Evolutionary conservation across 1,284 basidiomycete genomes (phyloP), one percentile per base, ranked within the genome.

Genomic region (Boletellus dicymbophilus): DNA sequence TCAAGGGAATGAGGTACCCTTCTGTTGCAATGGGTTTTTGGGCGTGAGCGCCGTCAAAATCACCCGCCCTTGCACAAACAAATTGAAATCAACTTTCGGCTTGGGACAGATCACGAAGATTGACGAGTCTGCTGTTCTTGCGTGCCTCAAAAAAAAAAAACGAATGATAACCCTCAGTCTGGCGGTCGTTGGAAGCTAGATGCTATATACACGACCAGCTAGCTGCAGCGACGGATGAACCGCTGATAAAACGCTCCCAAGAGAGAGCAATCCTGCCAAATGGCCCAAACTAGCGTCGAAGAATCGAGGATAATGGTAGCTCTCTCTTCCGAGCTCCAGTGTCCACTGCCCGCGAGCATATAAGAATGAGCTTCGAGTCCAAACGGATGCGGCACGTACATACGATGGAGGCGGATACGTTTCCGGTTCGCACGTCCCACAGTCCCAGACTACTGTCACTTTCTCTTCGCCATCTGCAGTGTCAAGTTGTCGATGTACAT

Each of bases 401-500:
- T 39, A 31, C 46, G n/a, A 41, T 27, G 23, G 8, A 26, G 26
- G 45, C n/a, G 3, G 6, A 36, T n/a, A 11, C 12, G 6, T 31
- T 13, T 42, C 23, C 21, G 26, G 7, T 4, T n/a, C 20, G 16
- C 25, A 12, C 13, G 22, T n/a, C 8, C 9, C 25, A 21, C 26
- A n/a, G n/a, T n/a, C n/a, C n/a, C n/a, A n/a, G n/a, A n/a, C n/a
- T n/a, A n/a, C n/a, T n/a, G 12, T 61, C 67, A 88, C 66, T 85
- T 77, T 55, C 85, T 74, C 63, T 84, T 88, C 25, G 88, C 86
- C 82, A 91, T 89, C 67, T 92, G 85, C 63, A 88, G 77, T 0
- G 90, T 93, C 55, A 93, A 65, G 59, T 93, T 93, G 65, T 93
- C 90, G 60, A 93, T 92, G 62, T 93, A 93, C 81, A 86, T 88